Evolutionary conservation across 495 filamentous ascomycete species (phyloP), one percentile per base, ranked within the genome.

Genomic region (Trypethelium eluteriae): DNA sequence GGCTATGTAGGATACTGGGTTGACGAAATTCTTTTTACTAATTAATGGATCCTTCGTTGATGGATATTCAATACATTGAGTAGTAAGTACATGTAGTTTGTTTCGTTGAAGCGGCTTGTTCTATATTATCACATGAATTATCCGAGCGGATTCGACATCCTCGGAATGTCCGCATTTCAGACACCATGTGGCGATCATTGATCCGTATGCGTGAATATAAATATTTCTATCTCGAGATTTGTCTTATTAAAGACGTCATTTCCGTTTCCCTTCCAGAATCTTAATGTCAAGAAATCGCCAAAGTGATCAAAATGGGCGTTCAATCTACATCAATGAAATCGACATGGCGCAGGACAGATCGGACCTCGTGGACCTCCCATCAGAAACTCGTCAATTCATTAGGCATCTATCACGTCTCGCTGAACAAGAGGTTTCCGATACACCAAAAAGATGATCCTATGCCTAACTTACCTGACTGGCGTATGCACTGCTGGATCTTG

Each of bases 391-490:
- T 53, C 16, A 11, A 53, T 53, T 18, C 5, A 18, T 18, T 53
- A 18, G 49, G 49, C 49, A 53, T 53, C 25, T 53, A 53, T 49
- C 66, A 32, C 65, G 61, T 47, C 70, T 68, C 6, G 57, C 67
- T 0, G 88, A 90, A 53, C n/a, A 53, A 53, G 49, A 18, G 25
- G 25, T 1, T 53, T 5, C 49, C 49, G 32, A 25, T 64, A 16
- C 63, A 64, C 18, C 38, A 39, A 46, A 64, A 64, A 46, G 44
- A 39, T 32, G 63, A 64, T 32, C 38, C 38, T 35, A 44, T 64
- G 63, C 39, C 63, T 32, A 35, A 64, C 63, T 32, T 64, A 11
- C 44, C 63, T 35, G 38, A 64, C 63, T 64, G 63, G 63, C 38
- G 44, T 38, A 2, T 12, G 38, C 63, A 64, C 25, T 44, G 44